phyloP scores from a whole-genome alignment of 805 yeast genomes.

The Wickerhamiella spandovensis region DNA sequence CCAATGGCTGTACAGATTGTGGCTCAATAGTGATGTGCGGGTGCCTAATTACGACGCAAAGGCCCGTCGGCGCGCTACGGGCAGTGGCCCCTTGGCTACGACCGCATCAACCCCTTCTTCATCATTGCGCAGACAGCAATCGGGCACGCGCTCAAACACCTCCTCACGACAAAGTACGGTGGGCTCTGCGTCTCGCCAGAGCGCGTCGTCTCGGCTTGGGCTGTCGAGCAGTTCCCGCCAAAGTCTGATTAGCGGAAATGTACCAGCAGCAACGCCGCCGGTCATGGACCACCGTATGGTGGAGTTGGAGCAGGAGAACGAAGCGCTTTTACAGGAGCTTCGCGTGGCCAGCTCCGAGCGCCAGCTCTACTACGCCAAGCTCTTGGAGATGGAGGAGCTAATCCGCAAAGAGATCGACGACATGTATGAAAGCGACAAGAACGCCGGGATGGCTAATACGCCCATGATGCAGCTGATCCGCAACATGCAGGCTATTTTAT shows the following conservation, averaged over 20 bases:
- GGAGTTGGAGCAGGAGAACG: constrained; percentile 33
- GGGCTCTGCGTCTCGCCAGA: background rate
- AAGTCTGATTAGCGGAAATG: background rate
- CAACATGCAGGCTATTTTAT: constrained; percentile 63
- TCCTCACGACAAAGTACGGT: background rate
- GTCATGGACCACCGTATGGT: constrained; percentile 3
- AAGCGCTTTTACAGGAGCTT: constrained; percentile 35
- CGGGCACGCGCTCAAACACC: background rate
- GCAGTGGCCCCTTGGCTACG: constrained; percentile 7
- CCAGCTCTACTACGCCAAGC: constrained; percentile 77
- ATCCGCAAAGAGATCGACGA: constrained; percentile 49
- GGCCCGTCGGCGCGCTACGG: constrained; percentile 26
- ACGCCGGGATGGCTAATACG: constrained; percentile 17
- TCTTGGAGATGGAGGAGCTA: constrained; percentile 76
- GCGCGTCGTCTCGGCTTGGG: background rate
- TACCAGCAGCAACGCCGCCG: background rate
- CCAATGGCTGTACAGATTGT: constrained; percentile 79
- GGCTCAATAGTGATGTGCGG: constrained; percentile 40
- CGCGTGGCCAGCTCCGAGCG: constrained; percentile 60
- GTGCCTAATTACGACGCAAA: constrained; percentile 53
- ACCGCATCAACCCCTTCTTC: constrained; percentile 3
- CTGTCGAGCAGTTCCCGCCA: background rate
- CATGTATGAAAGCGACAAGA: constrained; percentile 29
- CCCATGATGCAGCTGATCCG: constrained; percentile 30
- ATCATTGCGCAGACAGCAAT: constrained; percentile 1